phyloP scores from a whole-genome alignment of 176 grass and related monocot genomes.

The Triticum monococcum region DNA sequence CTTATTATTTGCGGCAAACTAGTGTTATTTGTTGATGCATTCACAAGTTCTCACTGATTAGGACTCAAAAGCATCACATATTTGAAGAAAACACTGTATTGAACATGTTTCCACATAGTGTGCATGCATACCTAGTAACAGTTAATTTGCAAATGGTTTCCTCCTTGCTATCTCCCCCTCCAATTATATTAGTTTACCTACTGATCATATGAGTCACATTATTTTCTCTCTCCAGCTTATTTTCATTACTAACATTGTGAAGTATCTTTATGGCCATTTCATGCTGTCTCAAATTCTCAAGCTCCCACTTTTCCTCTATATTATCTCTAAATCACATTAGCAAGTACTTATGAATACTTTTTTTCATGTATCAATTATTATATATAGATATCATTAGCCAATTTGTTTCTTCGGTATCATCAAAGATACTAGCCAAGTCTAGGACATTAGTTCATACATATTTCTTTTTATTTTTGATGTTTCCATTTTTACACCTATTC shows the following conservation, averaged over 20 bases:
- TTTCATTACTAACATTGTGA: neutral
- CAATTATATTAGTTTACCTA: neutral
- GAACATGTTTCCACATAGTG: neutral
- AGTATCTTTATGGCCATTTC: neutral
- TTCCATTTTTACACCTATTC: neutral
- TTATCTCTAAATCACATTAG: neutral
- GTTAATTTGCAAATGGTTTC: neutral
- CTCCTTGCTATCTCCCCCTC: neutral
- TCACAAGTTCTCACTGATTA: neutral
- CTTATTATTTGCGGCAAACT: neutral
- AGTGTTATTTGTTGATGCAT: neutral
- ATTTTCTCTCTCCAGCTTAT: neutral
- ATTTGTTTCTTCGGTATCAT: neutral
- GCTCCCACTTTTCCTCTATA: neutral
- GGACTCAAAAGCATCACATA: neutral
- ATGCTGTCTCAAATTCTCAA: neutral
- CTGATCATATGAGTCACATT: neutral
- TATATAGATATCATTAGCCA: neutral
- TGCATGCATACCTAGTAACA: neutral
- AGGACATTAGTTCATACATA: neutral
- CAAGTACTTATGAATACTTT: neutral
- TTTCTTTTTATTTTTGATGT: neutral
- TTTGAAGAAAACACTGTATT: neutral
- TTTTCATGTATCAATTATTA: neutral
- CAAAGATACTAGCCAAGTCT: neutral